Conservation (phyloP, 106 monocot genomes). For the Platanthera guangdongensis region DNA sequence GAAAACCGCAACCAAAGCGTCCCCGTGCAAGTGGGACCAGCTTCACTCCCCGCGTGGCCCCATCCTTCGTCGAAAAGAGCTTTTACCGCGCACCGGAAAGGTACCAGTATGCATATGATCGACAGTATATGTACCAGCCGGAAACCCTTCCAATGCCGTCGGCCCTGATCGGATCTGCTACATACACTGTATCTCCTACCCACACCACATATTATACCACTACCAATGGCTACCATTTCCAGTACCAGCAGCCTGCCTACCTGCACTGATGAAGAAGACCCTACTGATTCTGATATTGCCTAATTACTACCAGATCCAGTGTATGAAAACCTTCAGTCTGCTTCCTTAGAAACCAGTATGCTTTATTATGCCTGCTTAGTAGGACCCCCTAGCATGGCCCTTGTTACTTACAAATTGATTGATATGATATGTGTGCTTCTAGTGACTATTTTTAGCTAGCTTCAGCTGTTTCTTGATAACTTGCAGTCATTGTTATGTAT, state of each 20-base stretch:
- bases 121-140: slow-evolving; percentile 46
- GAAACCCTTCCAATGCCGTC: slow-evolving; percentile 41
- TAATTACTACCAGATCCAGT: slow-evolving; percentile 30
- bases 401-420: not conserved
- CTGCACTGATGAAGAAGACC: slow-evolving; percentile 49
- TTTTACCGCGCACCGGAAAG: slow-evolving; percentile 65
- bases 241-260: slow-evolving; percentile 54
- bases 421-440: slow-evolving; percentile 2
- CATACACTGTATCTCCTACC: slow-evolving; percentile 47
- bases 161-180: slow-evolving; percentile 25
- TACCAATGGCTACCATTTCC: slow-evolving; percentile 59
- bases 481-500: too few species aligned
- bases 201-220: slow-evolving; percentile 57
- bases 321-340: slow-evolving; percentile 13
- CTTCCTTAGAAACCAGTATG: slow-evolving; percentile 9
- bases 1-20: slow-evolving; percentile 79
- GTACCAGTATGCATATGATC: slow-evolving; percentile 49
- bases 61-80: slow-evolving; percentile 47
- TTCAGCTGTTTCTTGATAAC: not conserved
- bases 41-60: slow-evolving; percentile 24
- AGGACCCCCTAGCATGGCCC: slow-evolving; percentile 5
- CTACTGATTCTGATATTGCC: slow-evolving; percentile 20
- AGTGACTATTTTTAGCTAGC: not conserved
- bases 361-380: slow-evolving; percentile 4
- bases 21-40: slow-evolving; percentile 61